Evolutionary conservation across 1,139 yeast genomes (phyloP).

Genomic region (Suhomyces wounanorum): DNA sequence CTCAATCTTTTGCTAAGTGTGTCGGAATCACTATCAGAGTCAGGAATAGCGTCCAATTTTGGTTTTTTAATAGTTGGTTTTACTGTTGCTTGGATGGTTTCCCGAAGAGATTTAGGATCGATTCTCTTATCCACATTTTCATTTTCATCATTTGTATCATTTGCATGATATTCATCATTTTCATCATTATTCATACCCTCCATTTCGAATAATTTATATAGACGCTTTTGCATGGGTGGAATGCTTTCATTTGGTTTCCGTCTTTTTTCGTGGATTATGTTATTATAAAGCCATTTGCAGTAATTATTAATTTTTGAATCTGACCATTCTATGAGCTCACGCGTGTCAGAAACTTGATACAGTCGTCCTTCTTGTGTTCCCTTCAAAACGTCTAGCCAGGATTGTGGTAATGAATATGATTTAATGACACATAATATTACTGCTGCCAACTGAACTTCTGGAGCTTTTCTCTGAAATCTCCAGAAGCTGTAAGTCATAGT

Average conservation of each 20-base stretch:
- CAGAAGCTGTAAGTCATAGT: slow-evolving; percentile 2
- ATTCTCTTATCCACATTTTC: background rate
- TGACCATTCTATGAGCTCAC: slow-evolving; percentile 40
- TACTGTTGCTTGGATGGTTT: background rate
- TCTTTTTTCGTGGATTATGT: slow-evolving; percentile 30
- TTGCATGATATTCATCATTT: background rate
- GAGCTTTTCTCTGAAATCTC: slow-evolving; percentile 17
- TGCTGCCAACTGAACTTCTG: slow-evolving; percentile 33
- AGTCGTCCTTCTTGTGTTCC: slow-evolving; percentile 1
- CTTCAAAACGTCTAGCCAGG: slow-evolving; percentile 28
- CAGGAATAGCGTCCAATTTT: too few species aligned
- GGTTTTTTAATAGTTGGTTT: background rate
- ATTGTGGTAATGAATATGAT: slow-evolving; percentile 28
- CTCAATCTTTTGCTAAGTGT: too few species aligned
- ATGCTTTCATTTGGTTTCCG: slow-evolving; percentile 19
- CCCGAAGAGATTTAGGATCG: background rate
- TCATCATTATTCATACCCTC: slow-evolving; percentile 14
- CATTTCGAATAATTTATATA: slow-evolving; percentile 37
- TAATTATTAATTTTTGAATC: slow-evolving; percentile 40
- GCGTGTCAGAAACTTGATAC: slow-evolving; percentile 19
- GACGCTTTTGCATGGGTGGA: slow-evolving; percentile 35
- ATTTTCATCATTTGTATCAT: background rate
- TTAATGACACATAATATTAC: slow-evolving; percentile 29
- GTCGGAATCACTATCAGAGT: too few species aligned
- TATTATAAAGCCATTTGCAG: slow-evolving; percentile 43